Evolutionary conservation across 2,329 filamentous ascomycete species (phyloP).

Genomic region (Huntiella abstrusa): DNA sequence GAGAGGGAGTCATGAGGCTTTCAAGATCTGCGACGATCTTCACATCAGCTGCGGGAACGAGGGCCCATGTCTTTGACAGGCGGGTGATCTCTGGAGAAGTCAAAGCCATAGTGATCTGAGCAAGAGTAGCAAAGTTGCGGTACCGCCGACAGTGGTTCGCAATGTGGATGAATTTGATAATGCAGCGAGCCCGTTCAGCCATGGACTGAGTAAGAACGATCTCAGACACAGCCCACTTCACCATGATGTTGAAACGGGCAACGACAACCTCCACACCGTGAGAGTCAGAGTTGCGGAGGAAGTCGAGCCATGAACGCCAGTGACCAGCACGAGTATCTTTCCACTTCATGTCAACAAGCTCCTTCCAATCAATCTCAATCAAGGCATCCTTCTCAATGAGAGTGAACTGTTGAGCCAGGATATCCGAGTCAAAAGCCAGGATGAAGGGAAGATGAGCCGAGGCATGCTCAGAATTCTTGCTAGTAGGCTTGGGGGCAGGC

Average conservation of each 20-base stretch:
- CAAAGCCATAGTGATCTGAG: conserved; percentile 60
- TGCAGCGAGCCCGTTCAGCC: conserved; percentile 54
- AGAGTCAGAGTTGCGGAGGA: conserved; percentile 52
- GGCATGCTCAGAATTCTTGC: conserved; percentile 21
- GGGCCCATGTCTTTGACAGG: conserved; percentile 49
- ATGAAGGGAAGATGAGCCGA: conserved; percentile 57
- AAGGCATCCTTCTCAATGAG: conserved; percentile 73
- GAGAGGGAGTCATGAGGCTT: conserved; percentile 52
- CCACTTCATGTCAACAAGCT: conserved; percentile 69
- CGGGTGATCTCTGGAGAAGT: conserved; percentile 54
- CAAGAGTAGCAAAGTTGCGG: conserved; percentile 70
- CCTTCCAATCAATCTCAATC: conserved; percentile 76
- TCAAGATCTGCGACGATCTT: conserved; percentile 51
- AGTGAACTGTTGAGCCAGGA: conserved; percentile 66
- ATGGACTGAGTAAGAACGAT: conserved; percentile 53
- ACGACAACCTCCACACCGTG: conserved; percentile 68
- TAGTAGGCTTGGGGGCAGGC: conserved; percentile 13
- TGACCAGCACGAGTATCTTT: conserved; percentile 47
- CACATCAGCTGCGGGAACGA: conserved; percentile 47
- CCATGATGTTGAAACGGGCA: conserved; percentile 72
- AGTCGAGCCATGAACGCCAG: conserved; percentile 64
- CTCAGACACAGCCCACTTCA: conserved; percentile 72
- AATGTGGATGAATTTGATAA: conserved; percentile 70
- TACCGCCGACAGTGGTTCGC: conserved; percentile 56
- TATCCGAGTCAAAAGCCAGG: conserved; percentile 59